Base-by-base conservation (phyloP, 73 alveolate species). In the Breviolum minutum region DNA sequence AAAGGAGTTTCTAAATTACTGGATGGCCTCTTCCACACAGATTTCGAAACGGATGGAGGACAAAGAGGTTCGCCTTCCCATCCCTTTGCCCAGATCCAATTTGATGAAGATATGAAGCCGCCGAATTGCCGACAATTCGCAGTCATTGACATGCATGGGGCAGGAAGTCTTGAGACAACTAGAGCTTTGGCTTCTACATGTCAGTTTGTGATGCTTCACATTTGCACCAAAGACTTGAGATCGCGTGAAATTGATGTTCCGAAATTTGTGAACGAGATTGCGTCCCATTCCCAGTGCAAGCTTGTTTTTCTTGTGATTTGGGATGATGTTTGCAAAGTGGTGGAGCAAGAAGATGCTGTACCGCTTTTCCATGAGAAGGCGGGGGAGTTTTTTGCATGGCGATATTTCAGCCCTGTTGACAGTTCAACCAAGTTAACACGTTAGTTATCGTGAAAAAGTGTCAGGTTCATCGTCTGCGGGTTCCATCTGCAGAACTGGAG, bases 111-210 rank as follows among this genome's bases (percentile, higher is more conserved):
- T 29, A n/a, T 87, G 66, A 87, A 87, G 63, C 62, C 80, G 27
- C 30, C 29, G 27, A 62, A 54, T 26, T 77, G 94, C 60, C 95
- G 95, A 29, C 81, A 68, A n/a, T 64, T 87, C 40, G 95, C 95
- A 7, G 95, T 87, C 63, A 27, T 85, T 12, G 95, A 87, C 66
- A 64, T 64, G 64, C 95, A 87, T 68, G 95, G 95, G 64, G 14
- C 26, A 24, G 26, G 30, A 7, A 13, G 26, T 79, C 64, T 20
- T 8, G 73, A n/a, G 16, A 24, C 62, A 24, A 24, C 79, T 17
- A 64, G 20, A 63, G 14, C 64, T n/a, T 19, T 84, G 32, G 32
- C 66, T 63, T 29, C 60, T 19, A 6, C 63, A 40, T 87, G 82
- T 29, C 81, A 62, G 81, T 87, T 63, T 30, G 29, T 12, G 64